phyloP scores from a whole-genome alignment of 2,329 filamentous ascomycete genomes.

The Rutstroemia sp. region DNA sequence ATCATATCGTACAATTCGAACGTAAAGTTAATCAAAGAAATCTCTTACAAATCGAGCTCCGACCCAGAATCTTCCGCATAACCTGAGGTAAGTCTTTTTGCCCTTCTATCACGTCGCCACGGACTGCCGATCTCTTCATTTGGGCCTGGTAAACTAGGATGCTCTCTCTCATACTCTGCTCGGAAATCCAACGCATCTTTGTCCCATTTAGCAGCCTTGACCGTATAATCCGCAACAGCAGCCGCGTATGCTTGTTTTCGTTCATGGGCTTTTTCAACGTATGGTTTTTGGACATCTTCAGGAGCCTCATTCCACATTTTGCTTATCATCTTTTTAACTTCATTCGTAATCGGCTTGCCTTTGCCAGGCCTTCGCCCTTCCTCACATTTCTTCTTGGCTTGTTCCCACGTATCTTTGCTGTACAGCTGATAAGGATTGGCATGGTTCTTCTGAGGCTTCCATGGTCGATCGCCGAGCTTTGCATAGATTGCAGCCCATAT shows the following conservation, averaged over 20 bases:
- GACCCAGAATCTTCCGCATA: constrained; percentile 29
- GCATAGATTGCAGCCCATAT: constrained; percentile 44
- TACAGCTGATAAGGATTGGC: constrained; percentile 86
- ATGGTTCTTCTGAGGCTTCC: constrained; percentile 63
- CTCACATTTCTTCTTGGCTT: constrained; percentile 51
- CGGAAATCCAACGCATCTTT: constrained; percentile 49
- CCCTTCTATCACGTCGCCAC: constrained; percentile 27
- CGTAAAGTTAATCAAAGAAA: constrained; percentile 7
- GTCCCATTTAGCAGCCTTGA: constrained; percentile 65
- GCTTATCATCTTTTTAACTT: constrained; percentile 78
- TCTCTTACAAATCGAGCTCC: constrained; percentile 19
- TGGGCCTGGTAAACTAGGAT: constrained; percentile 38
- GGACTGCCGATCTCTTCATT: constrained; percentile 27
- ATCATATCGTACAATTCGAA: constrained; percentile 11
- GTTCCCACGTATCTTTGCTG: constrained; percentile 70
- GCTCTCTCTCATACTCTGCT: constrained; percentile 43
- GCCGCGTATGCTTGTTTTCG: constrained; percentile 60
- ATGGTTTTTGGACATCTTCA: constrained; percentile 66
- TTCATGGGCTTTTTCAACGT: constrained; percentile 63
- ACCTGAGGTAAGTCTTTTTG: constrained; percentile 27
- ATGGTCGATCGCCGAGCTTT: constrained; percentile 66
- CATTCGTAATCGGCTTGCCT: constrained; percentile 62
- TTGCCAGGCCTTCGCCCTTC: constrained; percentile 57
- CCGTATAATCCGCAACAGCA: constrained; percentile 51
- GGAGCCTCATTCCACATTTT: constrained; percentile 82